phyloP scores from a whole-genome alignment of 805 yeast genomes.

The Metschnikowia baotianmanensis region DNA sequence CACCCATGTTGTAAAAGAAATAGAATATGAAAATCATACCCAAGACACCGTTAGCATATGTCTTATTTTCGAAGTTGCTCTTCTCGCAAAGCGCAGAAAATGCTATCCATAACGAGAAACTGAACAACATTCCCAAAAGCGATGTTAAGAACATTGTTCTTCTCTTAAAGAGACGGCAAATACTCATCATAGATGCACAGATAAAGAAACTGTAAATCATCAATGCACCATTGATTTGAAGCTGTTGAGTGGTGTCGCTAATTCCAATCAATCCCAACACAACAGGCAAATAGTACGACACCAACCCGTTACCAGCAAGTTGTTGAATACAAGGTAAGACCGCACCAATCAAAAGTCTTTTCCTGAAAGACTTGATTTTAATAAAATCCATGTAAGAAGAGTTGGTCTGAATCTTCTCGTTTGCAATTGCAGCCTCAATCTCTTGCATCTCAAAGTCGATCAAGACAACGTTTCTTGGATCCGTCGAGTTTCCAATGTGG shows the following conservation, averaged over 20 bases:
- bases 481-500: constrained; percentile 40
- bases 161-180: constrained; percentile 30
- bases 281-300: constrained; percentile 48
- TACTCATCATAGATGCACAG: constrained; percentile 22
- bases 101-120: constrained; percentile 43
- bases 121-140: constrained; percentile 33
- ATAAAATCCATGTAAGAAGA: constrained; percentile 41
- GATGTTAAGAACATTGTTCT: constrained; percentile 37
- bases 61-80: constrained; percentile 38
- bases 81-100: constrained; percentile 46
- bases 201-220: constrained; percentile 32
- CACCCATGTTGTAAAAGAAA: constrained; percentile 40
- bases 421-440: constrained; percentile 29
- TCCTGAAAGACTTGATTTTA: constrained; percentile 37
- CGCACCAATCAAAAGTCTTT: constrained; percentile 36
- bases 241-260: constrained; percentile 37
- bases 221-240: constrained; percentile 48
- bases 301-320: constrained; percentile 51
- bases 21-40: constrained; percentile 51
- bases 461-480: constrained; percentile 19
- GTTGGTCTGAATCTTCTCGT: no score
- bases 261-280: constrained; percentile 55
- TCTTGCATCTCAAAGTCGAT: constrained; percentile 26
- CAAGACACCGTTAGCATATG: constrained; percentile 44
- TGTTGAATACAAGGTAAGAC: constrained; percentile 40